Base-by-base conservation (phyloP, 805 yeast genomes). In the Lachancea quebecensis region DNA sequence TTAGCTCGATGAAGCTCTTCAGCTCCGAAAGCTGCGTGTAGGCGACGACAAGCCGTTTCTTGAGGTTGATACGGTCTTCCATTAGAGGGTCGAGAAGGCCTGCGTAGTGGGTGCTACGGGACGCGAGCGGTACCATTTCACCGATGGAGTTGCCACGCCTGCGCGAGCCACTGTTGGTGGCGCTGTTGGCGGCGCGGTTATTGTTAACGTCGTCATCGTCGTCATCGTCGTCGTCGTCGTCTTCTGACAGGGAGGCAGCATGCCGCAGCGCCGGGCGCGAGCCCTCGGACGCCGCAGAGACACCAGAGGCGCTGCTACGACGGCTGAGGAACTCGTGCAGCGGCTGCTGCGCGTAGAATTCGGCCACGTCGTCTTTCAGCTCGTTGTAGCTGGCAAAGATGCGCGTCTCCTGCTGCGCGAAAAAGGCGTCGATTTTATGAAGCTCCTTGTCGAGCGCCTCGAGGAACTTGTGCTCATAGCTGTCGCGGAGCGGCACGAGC, bases 1-100 rank as follows among this genome's bases (percentile, higher is more conserved):
- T 91, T 52, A 93, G 71, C 57, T 89, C 95, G 41, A 85, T 73
- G 60, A 69, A 91, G 10, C 95, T 86, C 55, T 84, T 80, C 52
- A 91, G 72, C 64, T 91, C 98, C 7, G 90, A 82, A 16, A 89
- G 68, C 15, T 77, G 69, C 3, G 91, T 91, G 67, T 79, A 91
- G 35, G 80, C 66, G 3, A 82, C 75, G 36, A 80, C 72, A 8
- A 83, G 62, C 47, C 89, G 70, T 56, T 81, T 81, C 64, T 81
- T 84, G 52, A 85, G 70, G 8, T 85, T 80, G 49, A 84, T 78
- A 47, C 61, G 62, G 40, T 64, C 52, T 49, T 67, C 69, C 44
- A 52, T 32, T 10, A 45, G 35, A 4, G 57, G 57, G 34, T 47
- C 50, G 18, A 43, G 33, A 10, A 31, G 34, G n/a, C 45, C 41